Evolutionary conservation across 2,329 filamentous ascomycete genomes (phyloP), one percentile per base, ranked within the genome.

Genomic region (Trichoderma breve): DNA sequence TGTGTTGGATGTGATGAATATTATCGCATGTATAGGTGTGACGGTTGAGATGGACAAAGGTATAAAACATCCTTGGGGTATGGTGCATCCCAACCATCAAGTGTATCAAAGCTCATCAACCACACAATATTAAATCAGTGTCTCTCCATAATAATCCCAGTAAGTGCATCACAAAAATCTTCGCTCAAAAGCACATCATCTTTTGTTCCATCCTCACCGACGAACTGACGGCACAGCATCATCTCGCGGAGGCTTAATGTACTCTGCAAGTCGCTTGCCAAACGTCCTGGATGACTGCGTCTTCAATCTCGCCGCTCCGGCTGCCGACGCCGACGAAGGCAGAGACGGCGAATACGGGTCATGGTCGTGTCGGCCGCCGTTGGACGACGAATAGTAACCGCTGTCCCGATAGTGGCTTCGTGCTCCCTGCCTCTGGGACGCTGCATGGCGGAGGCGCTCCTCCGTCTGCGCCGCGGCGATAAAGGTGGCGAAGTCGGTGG

Each of bases 401-500:
- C 71, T 72, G 26, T 72, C 71, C 4, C 71, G 66, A 18, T 66
- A 69, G 7, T 70, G 62, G 61, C 61, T 69, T n/a, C 34, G 24
- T 32, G 58, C 34, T 72, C 43, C 43, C 28, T 24, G 70, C 24
- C 21, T 32, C 30, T 71, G 47, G 24, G 58, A 60, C 34, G 43
- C 55, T 15, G 71, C 71, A 9, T 30, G 71, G 39, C 61, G 71
- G 24, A 70, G 34, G 4, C 71, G 71, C 43, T 74, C 73, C 14
- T 71, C 63, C 8, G 65, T 72, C 12, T 74, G 57, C 4, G 74
- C 74, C 18, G 74, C 73, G 26, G 73, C 72, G 18, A 76, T 70
- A 67, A 78, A 78, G 12, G 73, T 60, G 7, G 71, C 67, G 55
- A 74, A 78, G 72, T 79, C 77, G 66, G 39, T 72, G 30, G 72